phyloP scores from a whole-genome alignment of 768 basidiomycete genomes.

The Boletus rubroflammeus region DNA sequence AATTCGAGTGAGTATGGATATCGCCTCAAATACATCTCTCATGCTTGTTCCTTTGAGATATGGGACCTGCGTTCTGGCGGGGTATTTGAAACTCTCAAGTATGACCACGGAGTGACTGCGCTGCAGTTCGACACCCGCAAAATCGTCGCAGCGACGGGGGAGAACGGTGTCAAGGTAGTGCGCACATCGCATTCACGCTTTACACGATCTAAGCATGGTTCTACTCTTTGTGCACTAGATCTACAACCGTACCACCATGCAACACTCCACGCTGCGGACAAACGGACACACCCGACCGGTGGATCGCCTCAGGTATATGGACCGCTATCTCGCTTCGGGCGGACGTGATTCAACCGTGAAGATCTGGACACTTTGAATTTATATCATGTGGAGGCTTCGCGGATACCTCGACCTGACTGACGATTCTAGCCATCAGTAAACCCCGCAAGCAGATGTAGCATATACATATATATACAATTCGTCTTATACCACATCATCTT shows the following conservation, averaged over 20 bases:
- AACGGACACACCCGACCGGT: slow-evolving; percentile 94
- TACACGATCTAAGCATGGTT: background rate
- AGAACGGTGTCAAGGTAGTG: slow-evolving; percentile 85
- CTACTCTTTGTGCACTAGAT: slow-evolving; percentile 46
- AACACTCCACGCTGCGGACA: slow-evolving; percentile 76
- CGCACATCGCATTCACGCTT: background rate
- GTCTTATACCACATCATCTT: slow-evolving; percentile 6
- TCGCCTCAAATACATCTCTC: background rate
- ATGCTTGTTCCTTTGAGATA: slow-evolving; percentile 48
- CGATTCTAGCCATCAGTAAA: slow-evolving; percentile 20
- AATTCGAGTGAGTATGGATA: slow-evolving; percentile 58
- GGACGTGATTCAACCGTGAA: slow-evolving; percentile 84
- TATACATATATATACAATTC: slow-evolving; percentile 20
- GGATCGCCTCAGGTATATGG: slow-evolving; percentile 91
- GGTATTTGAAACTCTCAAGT: slow-evolving; percentile 83
- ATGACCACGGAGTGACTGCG: slow-evolving; percentile 85
- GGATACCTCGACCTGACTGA: slow-evolving; percentile 15
- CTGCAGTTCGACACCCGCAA: slow-evolving; percentile 95
- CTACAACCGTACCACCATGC: slow-evolving; percentile 92
- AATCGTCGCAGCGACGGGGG: slow-evolving; percentile 87
- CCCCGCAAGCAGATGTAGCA: slow-evolving; percentile 27
- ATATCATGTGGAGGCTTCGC: slow-evolving; percentile 1
- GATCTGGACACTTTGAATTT: slow-evolving; percentile 82
- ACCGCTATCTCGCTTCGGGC: slow-evolving; percentile 89
- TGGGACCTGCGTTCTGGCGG: slow-evolving; percentile 95